Evolutionary conservation across 2,329 filamentous ascomycete species (phyloP), one percentile per base, ranked within the genome.

Genomic region (Penicillium sp.): DNA sequence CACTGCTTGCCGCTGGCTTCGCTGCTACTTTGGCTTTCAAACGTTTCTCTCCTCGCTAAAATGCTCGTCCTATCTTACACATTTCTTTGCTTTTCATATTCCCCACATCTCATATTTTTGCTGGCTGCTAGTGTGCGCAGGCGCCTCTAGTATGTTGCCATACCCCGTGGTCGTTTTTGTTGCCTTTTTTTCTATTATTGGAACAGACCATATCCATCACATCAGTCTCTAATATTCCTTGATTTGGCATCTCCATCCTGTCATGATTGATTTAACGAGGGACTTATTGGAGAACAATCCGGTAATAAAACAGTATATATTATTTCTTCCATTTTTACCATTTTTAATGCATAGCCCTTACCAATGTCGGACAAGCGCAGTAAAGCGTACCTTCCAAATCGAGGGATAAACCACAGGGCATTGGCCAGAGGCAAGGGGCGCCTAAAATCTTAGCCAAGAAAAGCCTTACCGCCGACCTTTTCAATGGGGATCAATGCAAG

Each of bases 1-100:
- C 77, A 17, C 59, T 82, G 12, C 67, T 81, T 57, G 80, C 80
- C 4, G 72, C 73, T 30, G 75, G 74, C n/a, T 63, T 75, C 22
- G 73, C 69, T 28, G 74, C 72, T 7, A 71, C 70, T 26, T 70
- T 76, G 60, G 69, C 67, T 35, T 76, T 72, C 63, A 76, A 75
- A 65, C 70, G 73, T 26, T 75, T 75, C 61, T 65, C 61, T 35
- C 67, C 67, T 49, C 72, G 44, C 47, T n/a, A 35, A 43, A 53
- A 48, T 30, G 9, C 4, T 22, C 11, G n/a, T 25, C 30, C 35
- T 55, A 44, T 54, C 22, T 31, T 54, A 9, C 22, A n/a, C 30
- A 12, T 33, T 14, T 33, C 41, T 38, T 37, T 52, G n/a, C 50
- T 25, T 52, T 46, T 52, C 38, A 43, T 52, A 53, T 45, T 57